A percentile compares a stretch with the other conserved stretches of the same genome.
Conservation (phyloP, 352 stramenopile genomes). For the Blastocystis sp. region DNA sequence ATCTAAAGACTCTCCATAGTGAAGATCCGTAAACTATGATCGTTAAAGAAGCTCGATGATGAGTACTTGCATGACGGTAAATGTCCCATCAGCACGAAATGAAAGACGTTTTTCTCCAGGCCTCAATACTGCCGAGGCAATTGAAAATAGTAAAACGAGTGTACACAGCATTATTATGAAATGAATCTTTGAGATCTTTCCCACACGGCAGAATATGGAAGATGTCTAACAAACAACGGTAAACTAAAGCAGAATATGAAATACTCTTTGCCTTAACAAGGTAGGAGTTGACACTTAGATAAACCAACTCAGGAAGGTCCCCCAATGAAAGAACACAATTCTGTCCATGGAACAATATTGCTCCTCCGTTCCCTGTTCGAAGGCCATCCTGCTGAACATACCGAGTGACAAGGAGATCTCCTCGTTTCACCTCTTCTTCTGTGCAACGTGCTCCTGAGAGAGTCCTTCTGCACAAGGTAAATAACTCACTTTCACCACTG, state of each 20-base stretch:
- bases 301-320: not conserved
- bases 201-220: too few species aligned
- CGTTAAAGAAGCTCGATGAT: not conserved
- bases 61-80: slow-evolving; percentile 2
- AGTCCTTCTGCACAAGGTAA: not conserved
- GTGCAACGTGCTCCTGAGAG: not conserved
- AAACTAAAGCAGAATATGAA: not conserved
- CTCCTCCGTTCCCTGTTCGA: not conserved
- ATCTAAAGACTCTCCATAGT: slow-evolving; percentile 27
- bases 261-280: not conserved
- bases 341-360: not conserved
- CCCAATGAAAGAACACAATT: not conserved
- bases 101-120: not conserved
- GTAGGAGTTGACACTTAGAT: not conserved
- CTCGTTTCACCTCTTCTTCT: not conserved
- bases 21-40: slow-evolving; percentile 55
- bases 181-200: too few species aligned
- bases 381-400: not conserved
- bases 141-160: not conserved
- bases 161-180: not conserved
- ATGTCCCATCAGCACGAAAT: slow-evolving; percentile 21
- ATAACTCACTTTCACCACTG: not conserved
- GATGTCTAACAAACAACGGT: too few species aligned
- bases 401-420: not conserved
- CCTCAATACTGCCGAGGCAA: not conserved